Evolutionary conservation across 208 protist species (phyloP), one percentile per base, ranked within the genome.

Genomic region (Leishmania amazonensis): DNA sequence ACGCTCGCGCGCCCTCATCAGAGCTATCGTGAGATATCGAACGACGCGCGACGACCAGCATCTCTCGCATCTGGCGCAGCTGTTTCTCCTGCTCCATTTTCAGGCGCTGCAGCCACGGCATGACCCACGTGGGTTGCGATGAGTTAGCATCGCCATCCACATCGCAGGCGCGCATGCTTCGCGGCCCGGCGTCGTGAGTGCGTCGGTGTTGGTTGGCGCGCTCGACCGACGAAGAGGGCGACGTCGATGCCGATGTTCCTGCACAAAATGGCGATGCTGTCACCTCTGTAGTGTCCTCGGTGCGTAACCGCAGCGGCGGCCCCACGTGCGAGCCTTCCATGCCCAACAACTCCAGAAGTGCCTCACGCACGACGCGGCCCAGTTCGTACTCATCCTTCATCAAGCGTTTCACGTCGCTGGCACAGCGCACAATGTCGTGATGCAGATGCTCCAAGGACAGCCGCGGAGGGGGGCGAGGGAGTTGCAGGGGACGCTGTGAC

Each of bases 331-430:
- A n/a, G 62, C 28, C 24, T 11, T 67, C 62, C 31, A 72, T 24
- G 17, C n/a, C 38, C 35, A 54, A 58, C 51, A 64, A 8, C 21
- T 78, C 73, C 8, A 75, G 0, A 11, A 83, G 38, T 28, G 24
- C 58, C 38, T 83, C 72, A 3, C 62, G 72, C 72, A 83, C 74
- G 11, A 62, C 60, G 74, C 72, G 62, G 51, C 80, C 62, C 17
- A 86, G 75, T 17, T 79, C 57, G 47, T 81, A 79, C 79, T 89
- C 83, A 8, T 89, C 80, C 38, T 89, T 83, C 54, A 89, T 84
- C 3, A 88, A 74, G 4, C 77, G 51, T 73, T 91, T 83, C 35
- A 88, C 86, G 35, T 86, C 79, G 8, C 51, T 49, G 28, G 86
- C 81, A 73, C 88, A 91, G 70, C 21, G 68, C 35, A 77, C 51